Evolutionary conservation across 768 basidiomycete genomes (phyloP), one percentile per base, ranked within the genome.

Genomic region (Cantharellus anzutake): DNA sequence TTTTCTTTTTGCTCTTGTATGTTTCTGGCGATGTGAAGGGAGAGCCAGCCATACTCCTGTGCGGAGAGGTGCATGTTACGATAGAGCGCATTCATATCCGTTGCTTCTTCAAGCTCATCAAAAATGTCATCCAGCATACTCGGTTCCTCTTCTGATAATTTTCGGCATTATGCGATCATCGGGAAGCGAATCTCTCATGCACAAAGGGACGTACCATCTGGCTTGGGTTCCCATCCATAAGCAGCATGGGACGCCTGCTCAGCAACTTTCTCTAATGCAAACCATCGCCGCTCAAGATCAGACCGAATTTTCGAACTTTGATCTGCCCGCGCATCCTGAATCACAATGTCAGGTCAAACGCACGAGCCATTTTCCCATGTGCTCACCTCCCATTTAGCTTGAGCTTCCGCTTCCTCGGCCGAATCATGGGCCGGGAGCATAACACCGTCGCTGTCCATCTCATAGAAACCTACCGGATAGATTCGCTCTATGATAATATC

Each of bases 401-500:
- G 74, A 7, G 75, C 70, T 39, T 67, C 70, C 29, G 68, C 70
- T 68, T 96, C 90, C 59, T 91, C 91, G 50, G 72, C 78, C 65
- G 80, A 80, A 60, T 77, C 78, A 68, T 82, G 71, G 2, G 88
- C 85, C 3, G 71, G 71, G 62, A 67, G 62, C 67, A 74, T 77
- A 62, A 71, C 67, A 35, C 84, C 79, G 62, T 76, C 73, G 3
- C 74, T 64, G 60, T 80, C 81, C 42, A 51, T 59, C 68, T 91
- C 84, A n/a, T 92, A 69, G 69, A 78, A 97, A 0, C 83, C 92
- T 44, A 93, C 65, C 1, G 88, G 83, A 66, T 83, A 83, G 5
- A 75, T 81, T 73, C 85, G 86, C 2, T 76, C 71, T 20, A 98
- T 72, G 16, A 81, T 74, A 4, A 96, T 62, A 66, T 91, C 84